Base-by-base conservation (phyloP, 129 eudicot genomes). In the Escallonia rubra region DNA sequence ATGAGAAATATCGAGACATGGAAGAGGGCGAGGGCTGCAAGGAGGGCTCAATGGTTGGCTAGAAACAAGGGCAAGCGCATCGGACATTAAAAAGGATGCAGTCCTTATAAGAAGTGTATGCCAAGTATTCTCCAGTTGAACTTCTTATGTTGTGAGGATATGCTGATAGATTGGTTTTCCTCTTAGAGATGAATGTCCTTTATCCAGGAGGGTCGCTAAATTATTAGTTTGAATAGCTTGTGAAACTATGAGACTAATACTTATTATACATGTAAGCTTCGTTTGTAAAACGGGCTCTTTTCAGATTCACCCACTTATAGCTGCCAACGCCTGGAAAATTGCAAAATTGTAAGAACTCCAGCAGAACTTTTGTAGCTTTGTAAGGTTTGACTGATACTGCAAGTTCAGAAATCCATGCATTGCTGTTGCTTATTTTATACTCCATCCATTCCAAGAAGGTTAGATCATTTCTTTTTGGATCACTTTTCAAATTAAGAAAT, bases 21-120 rank as follows among this genome's bases (percentile, higher is more conserved):
- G 96, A 85, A 83, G 78, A 74, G 73, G 76, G 87, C 89, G 14
- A 72, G 80, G 46, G 89, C 88, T 6, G 83, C 80, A 6, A 83
- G 87, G 47, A 77, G 87, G 80, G 84, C 71, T 8, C 80, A 81
- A 15, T 75, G 93, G 88, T 9, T 69, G 59, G 84, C 78, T 57
- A 70, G 86, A 63, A 85, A 85, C 74, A 72, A 66, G 54, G 82
- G 90, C 64, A 81, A 77, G 69, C 89, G 66, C 15, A 78, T 79
- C 23, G 91, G 89, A 48, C 74, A 77, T 65, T 76, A 72, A 71
- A 42, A 40, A 39, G 60, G 66, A 38, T 11, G 13, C 11, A 42
- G 4, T 23, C 12, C 39, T 54, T 10, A 64, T 52, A 54, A 13
- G 13, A 57, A 40, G 59, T 54, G 39, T 51, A 42, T 6, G 39